Percentiles rank a stretch among this genome's conserved stretches.
phyloP scores from a whole-genome alignment of 805 yeast genomes.

The Metschnikowia kunwiensis region DNA sequence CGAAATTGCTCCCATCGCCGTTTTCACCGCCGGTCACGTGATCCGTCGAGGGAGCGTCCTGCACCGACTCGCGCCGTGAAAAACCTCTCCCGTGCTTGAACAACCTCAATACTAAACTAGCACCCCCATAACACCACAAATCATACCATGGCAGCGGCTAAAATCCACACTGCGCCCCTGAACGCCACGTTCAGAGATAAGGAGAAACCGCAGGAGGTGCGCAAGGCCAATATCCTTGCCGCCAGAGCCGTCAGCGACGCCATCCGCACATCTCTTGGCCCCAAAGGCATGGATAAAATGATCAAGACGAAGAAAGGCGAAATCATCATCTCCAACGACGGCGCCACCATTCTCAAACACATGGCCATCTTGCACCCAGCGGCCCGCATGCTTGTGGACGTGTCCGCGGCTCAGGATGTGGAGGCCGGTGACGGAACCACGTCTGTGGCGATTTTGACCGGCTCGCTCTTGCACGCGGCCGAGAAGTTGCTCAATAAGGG shows the following conservation, averaged over 20 bases:
- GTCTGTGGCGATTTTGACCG: slow-evolving; percentile 92
- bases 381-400: slow-evolving; percentile 94
- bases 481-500: slow-evolving; percentile 86
- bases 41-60: no score
- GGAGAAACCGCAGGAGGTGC: slow-evolving; percentile 93
- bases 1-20: no score
- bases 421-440: slow-evolving; percentile 99
- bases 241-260: slow-evolving; percentile 96
- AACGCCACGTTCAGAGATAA: slow-evolving; percentile 89
- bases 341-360: slow-evolving; percentile 93
- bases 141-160: no score
- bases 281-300: slow-evolving; percentile 99
- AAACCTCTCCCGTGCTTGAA: no score
- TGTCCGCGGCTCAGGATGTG: slow-evolving; percentile 95
- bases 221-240: slow-evolving; percentile 83
- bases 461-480: slow-evolving; percentile 92
- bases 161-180: slow-evolving; percentile 47
- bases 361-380: slow-evolving; percentile 99
- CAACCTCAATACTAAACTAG: no score
- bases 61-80: no score
- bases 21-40: no score
- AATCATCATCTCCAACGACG: slow-evolving; percentile 94
- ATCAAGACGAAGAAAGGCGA: slow-evolving; percentile 90
- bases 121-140: no score
- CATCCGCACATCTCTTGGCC: slow-evolving; percentile 92